Evolutionary conservation across 2,329 filamentous ascomycete species (phyloP), one percentile per base, ranked within the genome.

Genomic region (Phaeoacremonium minimum): DNA sequence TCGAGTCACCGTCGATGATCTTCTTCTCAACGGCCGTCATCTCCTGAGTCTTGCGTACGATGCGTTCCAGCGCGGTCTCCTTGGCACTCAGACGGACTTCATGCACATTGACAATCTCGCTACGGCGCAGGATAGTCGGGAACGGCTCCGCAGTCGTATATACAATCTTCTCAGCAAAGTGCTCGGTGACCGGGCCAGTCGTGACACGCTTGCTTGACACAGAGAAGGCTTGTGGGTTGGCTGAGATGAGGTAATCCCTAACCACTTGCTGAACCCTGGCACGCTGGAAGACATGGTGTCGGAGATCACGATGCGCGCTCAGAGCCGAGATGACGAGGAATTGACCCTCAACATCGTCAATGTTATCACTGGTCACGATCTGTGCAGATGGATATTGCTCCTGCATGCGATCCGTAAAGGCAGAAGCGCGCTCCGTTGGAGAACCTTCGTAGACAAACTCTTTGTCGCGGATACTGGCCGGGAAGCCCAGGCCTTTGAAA

Each of bases 371-470:
- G 4, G 80, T 81, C 29, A 94, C 69, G 41, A 96, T 83, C 51
- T 93, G 85, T 4, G 91, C 90, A 3, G 84, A 71, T 4, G 90
- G 91, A 53, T 95, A 88, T 51, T 94, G 83, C 57, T 90, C 85
- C 55, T 94, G 90, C 77, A 97, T 87, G 33, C 87, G 84, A 56
- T 96, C 90, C 2, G 87, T 87, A 50, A 97, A 97, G 5, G 80
- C 82, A 2, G 81, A 78, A 28, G 87, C 80, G 15, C 85, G 78
- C 60, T 97, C 91, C 6, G 71, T 80, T 1, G 84, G 73, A 2
- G 80, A 77, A 1, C 87, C 89, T 60, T 97, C 88, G 50, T 94
- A 95, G 37, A 97, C 83, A 58, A 88, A 97, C 41, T 91, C 83
- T 63, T 95, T 95, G 59, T 96, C 89, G 35, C 89, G 77, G 15